These are phyloP conservation scores for Lipomyces chichibuensis DNA, from an alignment of 805 yeast species.

Conservation along the genomic window DNA sequence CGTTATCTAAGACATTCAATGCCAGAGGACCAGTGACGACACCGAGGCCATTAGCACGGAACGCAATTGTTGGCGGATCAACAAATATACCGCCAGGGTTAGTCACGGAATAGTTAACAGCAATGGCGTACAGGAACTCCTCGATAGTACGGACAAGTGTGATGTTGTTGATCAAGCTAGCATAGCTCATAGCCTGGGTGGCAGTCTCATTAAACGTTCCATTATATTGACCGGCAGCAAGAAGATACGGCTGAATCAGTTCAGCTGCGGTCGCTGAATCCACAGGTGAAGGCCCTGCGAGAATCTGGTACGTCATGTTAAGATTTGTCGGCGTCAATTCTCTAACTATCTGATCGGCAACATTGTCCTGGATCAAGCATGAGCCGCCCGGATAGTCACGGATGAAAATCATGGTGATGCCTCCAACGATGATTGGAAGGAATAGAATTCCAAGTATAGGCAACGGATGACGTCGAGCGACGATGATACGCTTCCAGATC, in stretches of 20 bases:
- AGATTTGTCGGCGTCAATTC: constrained; percentile 21
- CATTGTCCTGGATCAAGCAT: constrained; percentile 31
- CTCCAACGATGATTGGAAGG: constrained; percentile 43
- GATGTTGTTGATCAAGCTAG: constrained; percentile 22
- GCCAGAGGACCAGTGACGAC: constrained; percentile 38
- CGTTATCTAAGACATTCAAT: constrained; percentile 41
- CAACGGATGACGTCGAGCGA: constrained; percentile 41
- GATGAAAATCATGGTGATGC: constrained; percentile 33
- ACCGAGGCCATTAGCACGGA: constrained; percentile 38
- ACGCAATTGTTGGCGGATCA: constrained; percentile 40
- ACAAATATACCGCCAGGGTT: constrained; percentile 44
- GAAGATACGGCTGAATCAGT: constrained; percentile 19
- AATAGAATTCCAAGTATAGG: constrained; percentile 40
- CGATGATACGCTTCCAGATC: constrained; percentile 41
- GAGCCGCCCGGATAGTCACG: constrained; percentile 35
- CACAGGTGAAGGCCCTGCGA: constrained; percentile 33
- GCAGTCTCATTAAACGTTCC: constrained; percentile 21
- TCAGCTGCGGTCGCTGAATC: constrained; percentile 32
- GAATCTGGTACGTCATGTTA: constrained; percentile 18
- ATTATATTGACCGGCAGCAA: constrained; percentile 18
- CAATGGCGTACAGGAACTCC: constrained; percentile 36
- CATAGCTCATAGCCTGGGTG: constrained; percentile 18
- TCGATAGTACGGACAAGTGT: constrained; percentile 34
- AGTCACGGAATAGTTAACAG: constrained; percentile 37
- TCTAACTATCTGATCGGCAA: constrained; percentile 32